Conservation (phyloP, 192 early-diverging fungal genomes). For the Dissophora ornata region DNA sequence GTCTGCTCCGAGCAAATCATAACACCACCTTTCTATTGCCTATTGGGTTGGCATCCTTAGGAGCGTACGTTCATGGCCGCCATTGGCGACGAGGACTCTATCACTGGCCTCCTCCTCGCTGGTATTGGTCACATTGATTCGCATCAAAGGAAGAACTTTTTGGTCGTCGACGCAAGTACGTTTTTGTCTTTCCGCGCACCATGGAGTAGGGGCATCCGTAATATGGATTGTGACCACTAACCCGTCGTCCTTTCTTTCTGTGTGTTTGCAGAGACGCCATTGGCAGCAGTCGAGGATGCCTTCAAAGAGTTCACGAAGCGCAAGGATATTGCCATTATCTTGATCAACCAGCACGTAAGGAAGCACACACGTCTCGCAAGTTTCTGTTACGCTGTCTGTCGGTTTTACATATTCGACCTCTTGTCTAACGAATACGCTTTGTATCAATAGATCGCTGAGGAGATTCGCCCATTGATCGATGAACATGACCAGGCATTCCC, state of each 20-base stretch:
- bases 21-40: too few relatives aligned
- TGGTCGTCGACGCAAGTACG: conserved; percentile 94
- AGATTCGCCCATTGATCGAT: conserved; percentile 91
- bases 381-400: too few relatives aligned
- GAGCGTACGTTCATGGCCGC: conserved; percentile 73
- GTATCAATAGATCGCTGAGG: conserved; percentile 83
- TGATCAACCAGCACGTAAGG: conserved; percentile 95
- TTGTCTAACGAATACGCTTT: too few relatives aligned
- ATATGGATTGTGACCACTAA: too few relatives aligned
- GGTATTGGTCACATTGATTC: conserved; percentile 96
- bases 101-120: conserved; percentile 97
- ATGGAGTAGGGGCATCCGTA: too few relatives aligned
- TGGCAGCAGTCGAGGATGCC: conserved; percentile 77
- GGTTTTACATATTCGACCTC: too few relatives aligned
- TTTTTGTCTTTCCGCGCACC: conserved; percentile 18
- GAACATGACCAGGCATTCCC: conserved; percentile 94
- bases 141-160: conserved; percentile 94
- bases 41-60: conserved; percentile 15
- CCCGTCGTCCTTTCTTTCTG: background rate
- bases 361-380: background rate
- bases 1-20: too few relatives aligned
- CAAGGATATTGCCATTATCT: conserved; percentile 97
- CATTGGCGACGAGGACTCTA: conserved; percentile 84
- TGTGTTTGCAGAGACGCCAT: conserved; percentile 70
- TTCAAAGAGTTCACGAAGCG: conserved; percentile 91